Evolutionary conservation across 306 rosid species (phyloP), one percentile per base, ranked within the genome.

Genomic region (Rosa persica): DNA sequence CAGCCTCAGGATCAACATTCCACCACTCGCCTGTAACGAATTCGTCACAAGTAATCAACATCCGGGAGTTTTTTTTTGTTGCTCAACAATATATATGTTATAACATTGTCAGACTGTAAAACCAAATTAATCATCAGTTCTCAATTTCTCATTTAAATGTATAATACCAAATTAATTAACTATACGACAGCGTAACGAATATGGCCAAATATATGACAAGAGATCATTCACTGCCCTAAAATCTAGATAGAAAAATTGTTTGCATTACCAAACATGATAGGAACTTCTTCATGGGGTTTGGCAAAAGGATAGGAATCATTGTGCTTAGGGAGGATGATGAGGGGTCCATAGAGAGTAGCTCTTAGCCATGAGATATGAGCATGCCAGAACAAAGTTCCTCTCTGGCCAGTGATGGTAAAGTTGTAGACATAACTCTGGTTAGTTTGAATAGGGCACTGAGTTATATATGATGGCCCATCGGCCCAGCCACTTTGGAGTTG

Each of bases 311-410:
- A 91, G 25, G 92, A 80, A 38, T 81, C 78, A n/a, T 80, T 81
- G 49, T 27, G 83, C 68, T 70, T 72, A 5, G 93, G 96, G 39
- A 86, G 88, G 75, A 91, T 84, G 46, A 91, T 79, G 9, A 91
- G 82, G 74, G 96, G 89, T 69, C 93, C 96, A 79, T 88, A 89
- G 5, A 91, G 60, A 22, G 93, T 88, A 52, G 92, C 86, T 77
- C 96, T 86, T 61, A 91, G 70, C 93, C 93, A 91, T 19, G 92
- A 84, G 58, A 89, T 60, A 80, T 91, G 93, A 68, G 93, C 90
- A 79, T 87, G 93, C 93, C 93, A 91, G 67, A 83, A 89, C 9
- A 91, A 81, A 75, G 92, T 89, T 69, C 93, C 96, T 78, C 92
- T 87, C 79, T 91, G 92, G 2, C 92, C 96, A 66, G 80, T 85